A percentile compares a stretch with the other conserved stretches of the same genome.
These are phyloP conservation scores for Stachybotrys chartarum DNA, from an alignment of 2,329 filamentous ascomycete genomes.

Conservation along the genomic window DNA sequence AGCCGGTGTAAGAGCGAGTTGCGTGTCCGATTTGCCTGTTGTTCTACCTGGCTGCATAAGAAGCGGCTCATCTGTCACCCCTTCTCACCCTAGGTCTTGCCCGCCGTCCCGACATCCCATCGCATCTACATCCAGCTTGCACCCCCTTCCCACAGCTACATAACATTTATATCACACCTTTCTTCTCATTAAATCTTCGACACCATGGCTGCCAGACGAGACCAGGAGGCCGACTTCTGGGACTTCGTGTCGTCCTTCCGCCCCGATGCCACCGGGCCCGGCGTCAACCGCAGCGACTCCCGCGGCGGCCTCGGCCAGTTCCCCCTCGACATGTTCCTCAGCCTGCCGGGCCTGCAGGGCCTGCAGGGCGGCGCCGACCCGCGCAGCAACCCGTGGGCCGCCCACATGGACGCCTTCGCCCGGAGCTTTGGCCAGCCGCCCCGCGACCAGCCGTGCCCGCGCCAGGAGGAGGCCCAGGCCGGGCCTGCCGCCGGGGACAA, in stretches of 20 bases:
- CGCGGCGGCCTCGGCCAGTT: constrained; percentile 21
- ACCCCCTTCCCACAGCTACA: no score
- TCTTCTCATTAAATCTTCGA: background rate
- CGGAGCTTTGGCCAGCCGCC: background rate
- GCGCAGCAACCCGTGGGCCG: constrained; percentile 8
- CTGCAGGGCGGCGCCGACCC: constrained; percentile 16
- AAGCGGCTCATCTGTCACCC: no score
- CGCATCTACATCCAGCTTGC: no score
- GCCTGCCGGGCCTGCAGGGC: constrained; percentile 9
- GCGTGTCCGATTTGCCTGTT: no score
- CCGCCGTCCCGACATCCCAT: no score
- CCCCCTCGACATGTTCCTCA: constrained; percentile 25
- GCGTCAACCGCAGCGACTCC: constrained; percentile 28
- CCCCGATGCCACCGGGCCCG: constrained; percentile 22
- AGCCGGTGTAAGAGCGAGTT: no score
- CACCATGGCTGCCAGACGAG: constrained; percentile 15
- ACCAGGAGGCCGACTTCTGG: constrained; percentile 16
- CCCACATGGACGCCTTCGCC: constrained; percentile 7
- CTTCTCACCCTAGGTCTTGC: no score
- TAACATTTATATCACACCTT: no score
- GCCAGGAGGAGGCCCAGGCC: background rate
- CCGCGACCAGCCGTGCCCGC: background rate
- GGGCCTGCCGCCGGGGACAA: background rate
- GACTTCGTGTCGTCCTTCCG: constrained; percentile 28
- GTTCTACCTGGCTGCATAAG: no score